phyloP scores from a whole-genome alignment of 2,329 filamentous ascomycete species.

The Colletotrichum liriopes region DNA sequence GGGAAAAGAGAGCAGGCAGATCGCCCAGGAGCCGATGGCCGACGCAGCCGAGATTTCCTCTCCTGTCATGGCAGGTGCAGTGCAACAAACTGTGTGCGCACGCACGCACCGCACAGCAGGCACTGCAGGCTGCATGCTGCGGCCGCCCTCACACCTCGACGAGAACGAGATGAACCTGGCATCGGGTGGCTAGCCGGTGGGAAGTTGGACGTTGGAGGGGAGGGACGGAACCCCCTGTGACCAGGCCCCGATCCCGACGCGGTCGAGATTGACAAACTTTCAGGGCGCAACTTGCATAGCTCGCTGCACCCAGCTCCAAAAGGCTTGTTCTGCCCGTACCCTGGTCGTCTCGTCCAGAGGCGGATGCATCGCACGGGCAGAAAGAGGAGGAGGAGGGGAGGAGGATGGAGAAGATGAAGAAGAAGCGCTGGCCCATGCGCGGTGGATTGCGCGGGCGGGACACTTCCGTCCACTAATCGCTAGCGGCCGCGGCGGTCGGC shows the following conservation, averaged over 20 bases:
- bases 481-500: slow-evolving; percentile 32
- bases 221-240: slow-evolving; percentile 1
- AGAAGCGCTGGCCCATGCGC: slow-evolving; percentile 29
- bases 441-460: slow-evolving; percentile 34
- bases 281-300: not conserved
- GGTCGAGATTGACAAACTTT: slow-evolving; percentile 8
- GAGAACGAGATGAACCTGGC: slow-evolving; percentile 11
- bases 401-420: not conserved
- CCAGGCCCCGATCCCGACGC: not conserved
- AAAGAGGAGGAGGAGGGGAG: not conserved
- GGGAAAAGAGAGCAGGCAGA: slow-evolving; percentile 10
- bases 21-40: slow-evolving; percentile 5
- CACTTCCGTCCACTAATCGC: slow-evolving; percentile 35
- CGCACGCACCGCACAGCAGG: slow-evolving; percentile 23
- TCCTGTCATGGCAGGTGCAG: slow-evolving; percentile 31
- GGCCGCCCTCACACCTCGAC: slow-evolving; percentile 3
- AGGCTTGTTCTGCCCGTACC: not conserved
- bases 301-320: not conserved
- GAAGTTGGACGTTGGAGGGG: not conserved
- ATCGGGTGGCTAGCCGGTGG: not conserved
- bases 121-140: slow-evolving; percentile 39
- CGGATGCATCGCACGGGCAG: not conserved
- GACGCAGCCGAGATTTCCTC: slow-evolving; percentile 14
- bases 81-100: slow-evolving; percentile 38
- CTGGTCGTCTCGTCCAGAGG: not conserved